These are phyloP conservation scores for Gossypium australe DNA, from an alignment of 345 rosid genomes.

Conservation along the genomic window DNA sequence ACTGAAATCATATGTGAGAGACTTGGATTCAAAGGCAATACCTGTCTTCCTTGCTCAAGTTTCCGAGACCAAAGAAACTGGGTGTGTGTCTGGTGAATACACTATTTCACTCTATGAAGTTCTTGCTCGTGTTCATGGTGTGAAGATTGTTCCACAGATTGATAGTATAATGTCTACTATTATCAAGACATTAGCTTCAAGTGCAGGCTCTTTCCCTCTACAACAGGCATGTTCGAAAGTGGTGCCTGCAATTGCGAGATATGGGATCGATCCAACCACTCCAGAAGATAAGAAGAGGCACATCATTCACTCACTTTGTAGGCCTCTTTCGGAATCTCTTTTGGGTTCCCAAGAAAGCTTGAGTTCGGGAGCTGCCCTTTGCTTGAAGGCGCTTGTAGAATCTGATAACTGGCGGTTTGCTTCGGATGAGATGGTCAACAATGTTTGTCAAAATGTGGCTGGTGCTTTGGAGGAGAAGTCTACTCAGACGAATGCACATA, in stretches of 20 bases:
- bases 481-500: slow-evolving; percentile 66
- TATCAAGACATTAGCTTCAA: slow-evolving; percentile 77
- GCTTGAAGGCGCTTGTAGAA: slow-evolving; percentile 83
- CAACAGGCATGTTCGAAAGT: slow-evolving; percentile 98
- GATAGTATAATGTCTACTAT: slow-evolving; percentile 80
- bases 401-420: slow-evolving; percentile 89
- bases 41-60: slow-evolving; percentile 81
- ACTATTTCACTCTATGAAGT: slow-evolving; percentile 89
- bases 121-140: slow-evolving; percentile 93
- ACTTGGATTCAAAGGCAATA: slow-evolving; percentile 75
- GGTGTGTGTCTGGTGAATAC: slow-evolving; percentile 73
- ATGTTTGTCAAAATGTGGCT: slow-evolving; percentile 80
- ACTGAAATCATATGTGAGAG: slow-evolving; percentile 73
- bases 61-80: slow-evolving; percentile 85
- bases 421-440: slow-evolving; percentile 85
- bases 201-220: slow-evolving; percentile 91
- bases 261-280: slow-evolving; percentile 74
- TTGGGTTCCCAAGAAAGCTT: slow-evolving; percentile 75
- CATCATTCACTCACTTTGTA: slow-evolving; percentile 76
- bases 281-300: slow-evolving; percentile 62
- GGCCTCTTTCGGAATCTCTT: slow-evolving; percentile 78
- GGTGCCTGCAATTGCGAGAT: slow-evolving; percentile 83
- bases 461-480: slow-evolving; percentile 80
- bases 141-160: slow-evolving; percentile 85
- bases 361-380: slow-evolving; percentile 83